Base-by-base conservation (phyloP, 1,284 basidiomycete species). In the Austroboletus novae-zelandiae region DNA sequence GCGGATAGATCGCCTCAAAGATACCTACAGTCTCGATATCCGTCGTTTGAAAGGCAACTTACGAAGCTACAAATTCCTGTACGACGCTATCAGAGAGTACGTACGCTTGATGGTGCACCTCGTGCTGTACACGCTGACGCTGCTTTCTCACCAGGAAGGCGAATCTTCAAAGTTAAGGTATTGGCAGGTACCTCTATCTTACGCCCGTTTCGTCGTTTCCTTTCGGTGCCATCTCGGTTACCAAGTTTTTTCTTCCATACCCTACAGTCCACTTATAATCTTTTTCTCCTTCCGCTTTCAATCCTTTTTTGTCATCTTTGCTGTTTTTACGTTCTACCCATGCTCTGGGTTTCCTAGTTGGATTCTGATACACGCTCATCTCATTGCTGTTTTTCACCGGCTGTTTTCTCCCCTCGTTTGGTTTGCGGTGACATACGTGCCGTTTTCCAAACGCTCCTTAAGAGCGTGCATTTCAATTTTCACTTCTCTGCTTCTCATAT, bases 41-140 rank as follows among this genome's bases (percentile, higher is more conserved):
- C 84, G 94, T 59, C 75, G 94, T 55, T 69, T 96, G 65, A 94
- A 94, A 71, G 94, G 94, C n/a, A 89, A 91, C 64, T 75, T 95
- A 60, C 84, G 91, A 74, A 92, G 89, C 69, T 98, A 94, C 76
- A 94, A 94, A 73, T 94, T 90, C 69, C 78, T 97, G 69, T 96
- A 97, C 68, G 90, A 95, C 74, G 87, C 84, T 49, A 74, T 94
- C 62, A 78, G 91, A 77, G 82, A 89, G 91, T 94, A 69, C 67
- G 91, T 86, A 11, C 4, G 27, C 52, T 35, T 46, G 27, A 47
- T 46, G 9, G 48, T 56, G 23, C 9, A 39, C 36, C 32, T 54
- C 32, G 8, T 56, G 32, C 18, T 45, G 32, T 48, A 40, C 29
- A n/a, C 49, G 41, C 59, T 65, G 31, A 62, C 46, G 23, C 18